Evolutionary conservation across 1,139 yeast species (phyloP), one percentile per base, ranked within the genome.

Genomic region (Geotrichum carabidarum): DNA sequence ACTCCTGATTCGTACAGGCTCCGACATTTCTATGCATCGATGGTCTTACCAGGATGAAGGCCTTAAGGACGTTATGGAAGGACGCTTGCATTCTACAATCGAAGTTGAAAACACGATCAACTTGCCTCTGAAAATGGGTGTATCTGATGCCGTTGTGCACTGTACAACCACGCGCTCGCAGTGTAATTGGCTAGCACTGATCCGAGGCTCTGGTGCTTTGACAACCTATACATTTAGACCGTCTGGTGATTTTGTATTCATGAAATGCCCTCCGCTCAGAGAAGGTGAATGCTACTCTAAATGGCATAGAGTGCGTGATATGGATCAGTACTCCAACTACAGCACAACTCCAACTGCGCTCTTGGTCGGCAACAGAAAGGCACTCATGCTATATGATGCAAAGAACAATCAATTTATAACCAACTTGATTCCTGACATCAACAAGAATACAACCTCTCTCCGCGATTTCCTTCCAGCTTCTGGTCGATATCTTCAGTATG

Each of bases 401-500:
- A 6, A 22, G 8, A 43, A 36, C 8, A 49, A 47, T 27, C 32
- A 34, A n/a, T 53, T 49, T 15, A 43, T 53, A 31, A 32, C 44
- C n/a, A 49, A 50, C 35, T 11, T 53, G 9, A 17, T 48, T 9
- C 53, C 56, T 3, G 30, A 49, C 34, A 38, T 49, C 38, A 45
- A 48, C 34, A 27, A 34, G 11, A 8, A 32, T 5, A 37, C 36
- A 22, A 46, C 51, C 4, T 38, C 42, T 54, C 14, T 48, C 51
- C 30, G 51, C 43, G 40, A 55, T 46, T 46, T 48, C 41, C n/a
- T 60, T 50, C 52, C 52, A 48, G 17, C 54, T n/a, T 50, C 38
- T 41, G 22, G 55, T 53, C 37, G 47, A 7, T 18, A 44, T 15
- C 12, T 44, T 22, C 30, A n/a, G 4, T 32, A 14, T 32, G 17